These are phyloP conservation scores for Penicillium thymicola DNA, from an alignment of 2,329 filamentous ascomycete species.

Conservation along the genomic window DNA sequence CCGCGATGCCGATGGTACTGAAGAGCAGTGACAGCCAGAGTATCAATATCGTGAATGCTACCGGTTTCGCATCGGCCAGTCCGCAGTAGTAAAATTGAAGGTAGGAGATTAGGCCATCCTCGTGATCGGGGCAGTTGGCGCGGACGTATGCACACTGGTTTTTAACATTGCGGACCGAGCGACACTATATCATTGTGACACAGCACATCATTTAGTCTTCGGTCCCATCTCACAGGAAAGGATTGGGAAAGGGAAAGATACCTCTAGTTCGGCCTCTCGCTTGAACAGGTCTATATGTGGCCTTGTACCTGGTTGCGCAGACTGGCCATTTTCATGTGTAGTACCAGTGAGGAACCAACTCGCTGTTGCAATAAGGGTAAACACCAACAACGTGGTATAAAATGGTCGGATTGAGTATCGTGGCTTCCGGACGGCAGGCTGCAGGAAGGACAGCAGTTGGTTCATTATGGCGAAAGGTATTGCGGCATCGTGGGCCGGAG, in stretches of 20 bases:
- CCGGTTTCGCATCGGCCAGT: constrained; percentile 62
- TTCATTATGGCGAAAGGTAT: constrained; percentile 24
- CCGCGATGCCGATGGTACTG: constrained; percentile 94
- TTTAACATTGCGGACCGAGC: constrained; percentile 68
- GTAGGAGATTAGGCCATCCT: constrained; percentile 86
- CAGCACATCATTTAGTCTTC: constrained; percentile 15
- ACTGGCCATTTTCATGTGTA: constrained; percentile 5
- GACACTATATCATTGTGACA: constrained; percentile 56
- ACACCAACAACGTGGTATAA: constrained; percentile 44
- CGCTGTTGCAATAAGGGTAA: constrained; percentile 31
- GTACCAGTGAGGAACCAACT: constrained; percentile 25
- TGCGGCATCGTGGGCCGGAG: constrained; percentile 30
- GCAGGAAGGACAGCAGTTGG: constrained; percentile 21
- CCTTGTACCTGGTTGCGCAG: constrained; percentile 3
- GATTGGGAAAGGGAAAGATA: constrained; percentile 15
- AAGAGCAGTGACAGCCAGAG: constrained; percentile 87
- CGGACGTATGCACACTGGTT: constrained; percentile 87
- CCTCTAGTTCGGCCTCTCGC: constrained; percentile 27
- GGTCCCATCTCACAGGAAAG: constrained; percentile 3
- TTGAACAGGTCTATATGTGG: constrained; percentile 14
- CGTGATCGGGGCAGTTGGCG: constrained; percentile 79
- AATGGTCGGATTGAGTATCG: constrained; percentile 47
- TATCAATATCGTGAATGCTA: constrained; percentile 76
- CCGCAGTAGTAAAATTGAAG: constrained; percentile 87
- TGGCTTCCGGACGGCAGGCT: constrained; percentile 25